A percentile compares a stretch with the other conserved stretches of the same genome.
phyloP scores from a whole-genome alignment of 106 monocot species.

The Chionographis japonica region DNA sequence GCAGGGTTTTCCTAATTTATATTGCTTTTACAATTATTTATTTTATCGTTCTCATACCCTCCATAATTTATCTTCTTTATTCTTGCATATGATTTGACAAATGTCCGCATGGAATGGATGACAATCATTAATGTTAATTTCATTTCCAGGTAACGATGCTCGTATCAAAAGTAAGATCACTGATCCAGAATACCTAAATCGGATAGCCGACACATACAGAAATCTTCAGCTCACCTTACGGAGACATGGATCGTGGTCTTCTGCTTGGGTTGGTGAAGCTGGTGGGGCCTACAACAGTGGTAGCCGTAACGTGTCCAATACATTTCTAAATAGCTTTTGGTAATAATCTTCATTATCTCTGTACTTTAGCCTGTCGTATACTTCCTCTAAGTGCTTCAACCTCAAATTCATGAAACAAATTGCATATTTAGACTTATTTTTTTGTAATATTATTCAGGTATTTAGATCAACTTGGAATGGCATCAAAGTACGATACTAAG shows the following conservation, averaged over 20 bases:
- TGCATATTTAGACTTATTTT: too few relatives aligned
- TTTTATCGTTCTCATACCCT: too few relatives aligned
- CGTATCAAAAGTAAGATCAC: conserved; percentile 44
- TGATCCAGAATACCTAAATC: conserved; percentile 56
- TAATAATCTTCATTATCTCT: conserved; percentile 18
- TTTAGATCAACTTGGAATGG: conserved; percentile 89
- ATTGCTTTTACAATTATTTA: too few relatives aligned
- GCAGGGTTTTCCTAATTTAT: too few relatives aligned
- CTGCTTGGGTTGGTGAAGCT: conserved; percentile 93
- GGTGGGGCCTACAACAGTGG: conserved; percentile 95
- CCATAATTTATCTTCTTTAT: too few relatives aligned
- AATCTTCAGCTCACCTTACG: conserved; percentile 48
- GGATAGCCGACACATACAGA: conserved; percentile 54
- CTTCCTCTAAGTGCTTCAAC: too few relatives aligned
- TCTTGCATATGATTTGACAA: too few relatives aligned
- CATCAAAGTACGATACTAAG: conserved; percentile 65
- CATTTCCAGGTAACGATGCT: conserved; percentile 68
- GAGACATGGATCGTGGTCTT: conserved; percentile 84
- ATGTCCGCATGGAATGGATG: too few relatives aligned
- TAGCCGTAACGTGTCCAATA: conserved; percentile 58
- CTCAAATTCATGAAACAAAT: too few relatives aligned
- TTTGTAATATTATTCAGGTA: conserved; percentile 44
- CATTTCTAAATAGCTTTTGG: conserved; percentile 91
- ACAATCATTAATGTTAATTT: not conserved
- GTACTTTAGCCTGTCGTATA: too few relatives aligned